A percentile compares a stretch with the other conserved stretches of the same genome.
phyloP scores from a whole-genome alignment of 768 basidiomycete species.

The Amanita molliuscula region DNA sequence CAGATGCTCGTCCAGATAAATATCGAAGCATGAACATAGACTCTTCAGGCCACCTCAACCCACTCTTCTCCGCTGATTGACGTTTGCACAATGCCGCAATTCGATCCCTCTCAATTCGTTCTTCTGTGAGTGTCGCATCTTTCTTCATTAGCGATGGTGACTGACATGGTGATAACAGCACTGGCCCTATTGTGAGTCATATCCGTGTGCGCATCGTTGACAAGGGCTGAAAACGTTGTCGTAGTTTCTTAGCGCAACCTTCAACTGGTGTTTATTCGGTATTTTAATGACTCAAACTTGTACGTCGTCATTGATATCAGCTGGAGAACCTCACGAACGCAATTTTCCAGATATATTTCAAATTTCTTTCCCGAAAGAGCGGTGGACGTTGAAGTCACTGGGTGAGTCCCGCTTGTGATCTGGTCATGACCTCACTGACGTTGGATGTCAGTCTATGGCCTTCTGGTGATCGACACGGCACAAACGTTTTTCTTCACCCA shows the following conservation, averaged over 20 bases:
- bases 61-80: background rate
- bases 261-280: conserved; percentile 7
- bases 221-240: background rate
- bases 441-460: background rate
- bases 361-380: conserved; percentile 5
- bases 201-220: background rate
- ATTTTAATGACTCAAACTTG: conserved; percentile 2
- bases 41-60: background rate
- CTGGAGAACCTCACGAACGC: background rate
- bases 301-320: background rate
- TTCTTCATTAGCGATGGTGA: background rate
- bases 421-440: background rate
- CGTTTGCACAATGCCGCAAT: background rate
- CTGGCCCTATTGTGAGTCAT: conserved; percentile 4
- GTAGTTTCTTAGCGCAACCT: background rate
- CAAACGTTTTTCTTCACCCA: conserved; percentile 5
- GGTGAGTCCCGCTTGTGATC: background rate
- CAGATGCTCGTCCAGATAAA: background rate
- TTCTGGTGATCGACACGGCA: conserved; percentile 1
- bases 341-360: background rate
- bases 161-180: conserved; percentile 1
- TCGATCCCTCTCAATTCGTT: conserved; percentile 1
- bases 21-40: background rate
- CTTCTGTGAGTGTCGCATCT: background rate
- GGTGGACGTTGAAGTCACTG: background rate